Conservation (phyloP, 257 asterid species). For the Datura wrightii region DNA sequence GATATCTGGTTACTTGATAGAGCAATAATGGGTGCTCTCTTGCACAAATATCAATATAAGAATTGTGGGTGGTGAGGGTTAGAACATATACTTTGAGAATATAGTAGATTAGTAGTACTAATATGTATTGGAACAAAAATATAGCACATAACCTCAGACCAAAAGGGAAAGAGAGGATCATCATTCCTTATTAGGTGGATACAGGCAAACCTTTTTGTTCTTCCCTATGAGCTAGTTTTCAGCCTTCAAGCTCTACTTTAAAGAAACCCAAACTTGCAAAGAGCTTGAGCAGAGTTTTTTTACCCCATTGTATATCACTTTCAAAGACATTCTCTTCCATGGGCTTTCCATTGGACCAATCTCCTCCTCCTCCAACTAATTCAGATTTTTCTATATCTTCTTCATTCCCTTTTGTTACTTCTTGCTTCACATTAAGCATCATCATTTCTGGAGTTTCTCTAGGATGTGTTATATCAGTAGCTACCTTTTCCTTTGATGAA, state of each 20-base stretch:
- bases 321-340: slow-evolving; percentile 35
- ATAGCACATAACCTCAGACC: not conserved
- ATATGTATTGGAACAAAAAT: not conserved
- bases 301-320: slow-evolving; percentile 62
- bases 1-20: not conserved
- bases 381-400: slow-evolving; percentile 29
- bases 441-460: slow-evolving; percentile 38
- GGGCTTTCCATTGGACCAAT: slow-evolving; percentile 7
- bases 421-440: slow-evolving; percentile 37
- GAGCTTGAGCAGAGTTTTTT: slow-evolving; percentile 59
- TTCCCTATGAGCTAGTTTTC: not conserved
- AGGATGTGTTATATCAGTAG: slow-evolving; percentile 24
- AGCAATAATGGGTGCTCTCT: not conserved
- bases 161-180: not conserved
- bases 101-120: not conserved
- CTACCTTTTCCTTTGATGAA: slow-evolving; percentile 38
- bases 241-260: slow-evolving; percentile 24
- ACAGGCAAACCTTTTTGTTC: not conserved
- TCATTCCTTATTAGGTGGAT: slow-evolving; percentile 11
- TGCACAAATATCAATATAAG: not conserved
- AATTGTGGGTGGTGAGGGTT: not conserved
- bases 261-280: slow-evolving; percentile 58
- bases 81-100: not conserved
- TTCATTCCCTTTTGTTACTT: slow-evolving; percentile 24
- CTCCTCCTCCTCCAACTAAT: slow-evolving; percentile 31